Base-by-base conservation (phyloP, 805 yeast species). In the Ogataea henricii region DNA sequence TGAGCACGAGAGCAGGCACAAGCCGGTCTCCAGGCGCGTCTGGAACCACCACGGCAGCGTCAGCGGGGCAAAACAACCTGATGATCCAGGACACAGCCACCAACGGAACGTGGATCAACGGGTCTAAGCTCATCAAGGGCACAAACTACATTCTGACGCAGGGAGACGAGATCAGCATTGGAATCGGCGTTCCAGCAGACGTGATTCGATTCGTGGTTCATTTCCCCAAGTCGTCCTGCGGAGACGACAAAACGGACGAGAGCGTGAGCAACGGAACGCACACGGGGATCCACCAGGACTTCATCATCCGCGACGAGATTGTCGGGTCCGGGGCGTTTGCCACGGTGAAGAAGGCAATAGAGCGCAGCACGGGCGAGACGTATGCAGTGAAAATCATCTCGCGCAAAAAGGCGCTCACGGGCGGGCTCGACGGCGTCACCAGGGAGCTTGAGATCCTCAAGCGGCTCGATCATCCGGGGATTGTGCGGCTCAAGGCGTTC, bases 321-420 rank as follows among this genome's bases (percentile, higher is more conserved):
- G 87, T 92, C 1, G 99, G 99, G 1, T 94, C 89, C 58, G 99
- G 99, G n/a, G 98, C 98, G 8, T 92, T 92, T 76, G 98, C 98
- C 5, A 87, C 91, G 1, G 99, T 94, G 23, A 85, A 89, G 56
- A 89, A 89, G 63, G 97, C 95, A 4, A 82, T 91, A 1, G 94
- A 90, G 60, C 77, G 97, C 52, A 68, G 80, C 6, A 82, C 96
- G 0, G 98, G 98, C 12, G 82, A 83, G 55, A 79, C 92, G 4
- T 90, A 73, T 65, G 99, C 99, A 0, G 96, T 89, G 14, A 94
- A 94, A 63, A 89, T 94, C 51, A 91, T 94, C 30, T 83, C 85
- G 46, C 83, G 91, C 58, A 74, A 89, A 47, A 89, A 89, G 59
- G 81, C 92, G 41, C 73, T 83, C 48, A 82, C 85, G 53, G 89